Conservation (phyloP, 768 basidiomycete genomes). For the Phaffia australis region DNA sequence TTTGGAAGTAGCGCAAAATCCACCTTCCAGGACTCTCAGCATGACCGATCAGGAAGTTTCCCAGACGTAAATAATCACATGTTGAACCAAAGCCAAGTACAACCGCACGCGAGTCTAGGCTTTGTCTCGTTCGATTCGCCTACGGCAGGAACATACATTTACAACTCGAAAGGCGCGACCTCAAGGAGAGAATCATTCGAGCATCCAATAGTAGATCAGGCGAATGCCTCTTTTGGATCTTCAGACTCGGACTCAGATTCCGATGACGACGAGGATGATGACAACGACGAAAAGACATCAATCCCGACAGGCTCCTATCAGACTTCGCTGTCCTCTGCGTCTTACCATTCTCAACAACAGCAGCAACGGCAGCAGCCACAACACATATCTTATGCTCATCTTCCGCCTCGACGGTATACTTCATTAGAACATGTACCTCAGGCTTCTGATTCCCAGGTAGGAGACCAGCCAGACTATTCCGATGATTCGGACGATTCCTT, state of each 20-base stretch:
- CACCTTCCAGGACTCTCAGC: too few relatives aligned
- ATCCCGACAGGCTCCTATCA: not conserved
- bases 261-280: not conserved
- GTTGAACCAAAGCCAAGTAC: not conserved
- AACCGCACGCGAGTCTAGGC: not conserved
- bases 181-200: not conserved
- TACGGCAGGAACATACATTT: not conserved
- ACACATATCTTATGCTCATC: not conserved
- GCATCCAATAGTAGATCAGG: not conserved
- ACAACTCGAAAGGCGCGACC: not conserved
- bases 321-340: not conserved
- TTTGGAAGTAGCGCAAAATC: too few relatives aligned
- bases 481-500: too few relatives aligned
- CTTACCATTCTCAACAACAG: not conserved
- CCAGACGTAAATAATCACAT: not conserved
- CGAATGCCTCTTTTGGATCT: not conserved
- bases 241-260: constrained; percentile 4
- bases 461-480: too few relatives aligned
- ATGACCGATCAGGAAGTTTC: too few relatives aligned
- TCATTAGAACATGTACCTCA: not conserved
- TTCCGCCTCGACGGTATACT: not conserved
- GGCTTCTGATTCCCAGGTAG: not conserved
- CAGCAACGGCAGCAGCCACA: constrained; percentile 2
- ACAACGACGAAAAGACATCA: not conserved
- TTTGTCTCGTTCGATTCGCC: not conserved